A percentile compares a stretch with the other conserved stretches of the same genome.
phyloP scores from a whole-genome alignment of 2,329 filamentous ascomycete genomes.

The Arthrobotrys sinensis region DNA sequence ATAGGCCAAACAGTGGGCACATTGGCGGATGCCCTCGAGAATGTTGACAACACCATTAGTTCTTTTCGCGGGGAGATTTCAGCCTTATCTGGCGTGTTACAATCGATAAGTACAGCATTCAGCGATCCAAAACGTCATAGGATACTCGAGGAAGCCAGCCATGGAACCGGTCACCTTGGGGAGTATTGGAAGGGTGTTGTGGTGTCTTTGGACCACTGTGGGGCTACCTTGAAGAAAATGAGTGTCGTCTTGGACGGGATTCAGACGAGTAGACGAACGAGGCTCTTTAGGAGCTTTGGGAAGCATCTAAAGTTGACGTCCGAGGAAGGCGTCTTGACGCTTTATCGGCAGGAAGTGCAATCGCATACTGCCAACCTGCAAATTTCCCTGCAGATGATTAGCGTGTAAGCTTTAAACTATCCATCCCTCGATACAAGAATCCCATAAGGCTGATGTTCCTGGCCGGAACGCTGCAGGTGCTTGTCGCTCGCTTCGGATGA shows the following conservation, averaged over 20 bases:
- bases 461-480: slow-evolving; percentile 32
- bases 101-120: slow-evolving; percentile 48
- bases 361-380: slow-evolving; percentile 57
- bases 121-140: slow-evolving; percentile 44
- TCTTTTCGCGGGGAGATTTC: slow-evolving; percentile 55
- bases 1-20: slow-evolving; percentile 55
- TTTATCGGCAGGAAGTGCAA: slow-evolving; percentile 59
- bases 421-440: background rate
- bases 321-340: slow-evolving; percentile 53
- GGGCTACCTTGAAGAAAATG: slow-evolving; percentile 53
- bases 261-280: slow-evolving; percentile 51
- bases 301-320: slow-evolving; percentile 57
- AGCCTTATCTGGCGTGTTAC: slow-evolving; percentile 43
- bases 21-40: slow-evolving; percentile 47
- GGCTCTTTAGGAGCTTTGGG: slow-evolving; percentile 56
- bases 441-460: slow-evolving; percentile 34
- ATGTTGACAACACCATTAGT: slow-evolving; percentile 56
- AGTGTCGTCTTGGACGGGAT: slow-evolving; percentile 38
- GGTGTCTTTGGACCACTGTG: slow-evolving; percentile 47
- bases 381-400: slow-evolving; percentile 59
- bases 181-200: slow-evolving; percentile 58
- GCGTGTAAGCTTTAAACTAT: slow-evolving; percentile 43
- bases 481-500: slow-evolving; percentile 58
- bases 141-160: slow-evolving; percentile 48
- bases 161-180: slow-evolving; percentile 55